Evolutionary conservation across 495 filamentous ascomycete genomes (phyloP).

Genomic region (Clohesyomyces aquaticus): DNA sequence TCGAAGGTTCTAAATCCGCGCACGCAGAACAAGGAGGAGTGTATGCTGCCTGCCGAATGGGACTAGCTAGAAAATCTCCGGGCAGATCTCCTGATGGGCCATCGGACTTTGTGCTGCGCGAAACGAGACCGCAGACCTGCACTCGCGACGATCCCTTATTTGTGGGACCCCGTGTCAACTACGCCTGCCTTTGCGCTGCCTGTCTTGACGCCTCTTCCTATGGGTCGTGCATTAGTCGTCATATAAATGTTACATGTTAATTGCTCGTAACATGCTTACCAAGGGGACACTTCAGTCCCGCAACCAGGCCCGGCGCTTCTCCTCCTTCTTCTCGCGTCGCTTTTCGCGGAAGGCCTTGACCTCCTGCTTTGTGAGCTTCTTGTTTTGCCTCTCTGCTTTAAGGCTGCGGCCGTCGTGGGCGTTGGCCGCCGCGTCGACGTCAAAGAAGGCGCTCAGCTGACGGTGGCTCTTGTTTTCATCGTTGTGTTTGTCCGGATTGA

Average conservation of each 20-base stretch:
- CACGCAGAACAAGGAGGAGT: neutral
- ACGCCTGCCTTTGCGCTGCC: neutral
- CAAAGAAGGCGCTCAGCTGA: constrained; percentile 94
- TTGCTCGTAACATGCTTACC: constrained; percentile 7
- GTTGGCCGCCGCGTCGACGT: constrained; percentile 97
- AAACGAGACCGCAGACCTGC: neutral
- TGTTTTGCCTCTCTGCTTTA: constrained; percentile 86
- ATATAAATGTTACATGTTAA: constrained; percentile 1
- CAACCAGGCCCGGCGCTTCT: constrained; percentile 91
- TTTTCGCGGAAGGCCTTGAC: constrained; percentile 75
- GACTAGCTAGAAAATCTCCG: constrained; percentile 17
- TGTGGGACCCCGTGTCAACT: neutral
- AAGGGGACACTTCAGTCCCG: constrained; percentile 61
- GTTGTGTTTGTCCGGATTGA: constrained; percentile 74
- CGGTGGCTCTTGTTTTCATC: constrained; percentile 86
- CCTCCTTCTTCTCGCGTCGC: constrained; percentile 79
- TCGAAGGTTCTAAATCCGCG: constrained; percentile 3
- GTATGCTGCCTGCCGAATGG: neutral
- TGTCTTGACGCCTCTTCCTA: neutral
- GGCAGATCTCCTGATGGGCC: constrained; percentile 2
- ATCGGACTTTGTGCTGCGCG: constrained; percentile 1
- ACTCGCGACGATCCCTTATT: neutral
- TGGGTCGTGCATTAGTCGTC: constrained; percentile 18
- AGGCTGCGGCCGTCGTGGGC: constrained; percentile 88
- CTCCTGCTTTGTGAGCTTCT: constrained; percentile 84